Evolutionary conservation across 2,329 filamentous ascomycete species (phyloP), one percentile per base, ranked within the genome.

Genomic region (Diplodia corticola): DNA sequence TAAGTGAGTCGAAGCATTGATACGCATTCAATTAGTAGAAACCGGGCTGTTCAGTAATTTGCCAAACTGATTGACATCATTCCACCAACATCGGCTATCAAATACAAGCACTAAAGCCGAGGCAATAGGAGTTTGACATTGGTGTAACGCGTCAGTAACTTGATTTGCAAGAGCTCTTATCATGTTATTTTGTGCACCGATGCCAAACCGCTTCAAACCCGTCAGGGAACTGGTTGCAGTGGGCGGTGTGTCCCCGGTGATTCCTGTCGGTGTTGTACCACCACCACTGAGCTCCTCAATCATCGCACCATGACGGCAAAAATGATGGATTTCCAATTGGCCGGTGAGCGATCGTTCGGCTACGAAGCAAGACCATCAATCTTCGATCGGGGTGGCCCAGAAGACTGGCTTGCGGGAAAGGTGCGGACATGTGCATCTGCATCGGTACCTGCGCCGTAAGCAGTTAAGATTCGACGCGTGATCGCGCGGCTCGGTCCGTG

Each of bases 401-500:
- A 20, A 7, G 33, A 33, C 9, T 44, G 40, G 13, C n/a, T n/a
- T 6, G n/a, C 6, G 40, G 9, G 28, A 15, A 33, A 48, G 15
- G n/a, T 44, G 46, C 24, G 24, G 13, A 30, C 5, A n/a, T 5
- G 17, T 4, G n/a, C n/a, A n/a, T 28, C 28, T 44, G 40, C 10
- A 37, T 22, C 40, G 40, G 57, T 28, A 60, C 44, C 57, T 49
- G 44, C n/a, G 57, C 40, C 57, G 24, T 35, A 28, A 60, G 55
- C 15, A 46, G 37, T 24, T 53, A 26, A 60, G 46, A 40, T 48
- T 30, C 26, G 37, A 28, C 33, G 57, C 40, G 57, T 49, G 57
- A 61, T 61, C 57, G 44, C 57, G 57, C 57, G 57, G 53, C 51
- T 54, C 55, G 55, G 35, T 22, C 55, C 55, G 55, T 13, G 35